These are phyloP conservation scores for Acanthamoeba castellanii DNA, from an alignment of 208 protist species.

Conservation along the genomic window DNA sequence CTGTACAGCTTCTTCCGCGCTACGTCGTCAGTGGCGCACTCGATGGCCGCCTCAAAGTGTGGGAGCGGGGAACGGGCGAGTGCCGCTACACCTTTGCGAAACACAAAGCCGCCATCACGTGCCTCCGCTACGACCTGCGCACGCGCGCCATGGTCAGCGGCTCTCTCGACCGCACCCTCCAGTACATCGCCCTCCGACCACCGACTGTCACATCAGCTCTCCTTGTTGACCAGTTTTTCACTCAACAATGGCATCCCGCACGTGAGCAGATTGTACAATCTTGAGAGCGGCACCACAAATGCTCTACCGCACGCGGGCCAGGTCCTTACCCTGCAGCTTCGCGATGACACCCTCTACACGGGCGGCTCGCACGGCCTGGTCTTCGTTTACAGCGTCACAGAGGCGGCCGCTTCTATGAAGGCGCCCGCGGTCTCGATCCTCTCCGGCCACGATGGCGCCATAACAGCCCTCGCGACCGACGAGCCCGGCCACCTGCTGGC, in stretches of 20 bases:
- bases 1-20: background rate
- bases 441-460: background rate
- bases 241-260: background rate
- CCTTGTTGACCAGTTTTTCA: background rate
- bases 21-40: slow-evolving; percentile 5
- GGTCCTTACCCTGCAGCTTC: background rate
- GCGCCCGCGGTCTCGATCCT: background rate
- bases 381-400: background rate
- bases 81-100: slow-evolving; percentile 19
- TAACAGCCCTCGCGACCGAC: background rate
- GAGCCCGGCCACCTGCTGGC: background rate
- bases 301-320: background rate
- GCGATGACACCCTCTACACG: background rate
- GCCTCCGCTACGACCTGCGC: background rate
- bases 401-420: background rate
- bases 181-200: background rate
- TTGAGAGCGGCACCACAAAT: background rate
- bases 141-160: slow-evolving; percentile 15
- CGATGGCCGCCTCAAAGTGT: slow-evolving; percentile 16
- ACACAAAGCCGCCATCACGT: background rate
- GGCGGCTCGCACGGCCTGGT: background rate
- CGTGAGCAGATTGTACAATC: slow-evolving; percentile 18
- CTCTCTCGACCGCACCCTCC: slow-evolving; percentile 1
- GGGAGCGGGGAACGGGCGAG: background rate
- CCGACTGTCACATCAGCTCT: background rate